phyloP scores from a whole-genome alignment of 768 basidiomycete genomes.

The Plicaturopsis crispa region DNA sequence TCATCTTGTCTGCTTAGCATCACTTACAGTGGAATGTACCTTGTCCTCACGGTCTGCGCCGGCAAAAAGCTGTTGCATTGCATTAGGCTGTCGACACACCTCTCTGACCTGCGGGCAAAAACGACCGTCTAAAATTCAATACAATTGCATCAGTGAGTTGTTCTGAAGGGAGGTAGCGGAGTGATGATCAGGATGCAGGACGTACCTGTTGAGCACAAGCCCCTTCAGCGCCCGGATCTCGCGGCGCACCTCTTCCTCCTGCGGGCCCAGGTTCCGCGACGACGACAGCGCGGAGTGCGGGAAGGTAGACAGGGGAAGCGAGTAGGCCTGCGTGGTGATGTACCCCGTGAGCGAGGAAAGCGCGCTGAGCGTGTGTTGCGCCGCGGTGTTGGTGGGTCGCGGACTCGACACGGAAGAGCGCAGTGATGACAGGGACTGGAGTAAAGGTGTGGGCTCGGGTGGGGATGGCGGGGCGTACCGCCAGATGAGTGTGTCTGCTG shows the following conservation, averaged over 20 bases:
- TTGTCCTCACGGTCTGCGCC: too few relatives aligned
- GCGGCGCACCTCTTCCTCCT: conserved; percentile 63
- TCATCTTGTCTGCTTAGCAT: too few relatives aligned
- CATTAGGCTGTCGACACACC: too few relatives aligned
- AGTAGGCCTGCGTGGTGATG: conserved; percentile 67
- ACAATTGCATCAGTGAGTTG: too few relatives aligned
- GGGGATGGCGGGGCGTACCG: conserved; percentile 24
- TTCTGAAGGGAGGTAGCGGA: too few relatives aligned
- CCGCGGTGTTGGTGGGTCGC: conserved; percentile 21
- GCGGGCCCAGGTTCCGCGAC: conserved; percentile 21
- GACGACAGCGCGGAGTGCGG: conserved; percentile 17
- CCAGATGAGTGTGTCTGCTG: conserved; percentile 31
- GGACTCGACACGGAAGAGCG: conserved; percentile 4
- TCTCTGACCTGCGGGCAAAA: too few relatives aligned
- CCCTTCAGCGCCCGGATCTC: conserved; percentile 78
- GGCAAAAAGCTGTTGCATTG: too few relatives aligned
- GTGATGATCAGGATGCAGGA: background rate
- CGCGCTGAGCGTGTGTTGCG: conserved; percentile 57
- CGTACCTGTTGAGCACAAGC: conserved; percentile 63
- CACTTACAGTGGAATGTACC: too few relatives aligned
- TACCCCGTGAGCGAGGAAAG: conserved; percentile 74
- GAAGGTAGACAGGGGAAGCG: conserved; percentile 29
- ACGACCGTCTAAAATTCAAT: too few relatives aligned
- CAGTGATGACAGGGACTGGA: conserved; percentile 9
- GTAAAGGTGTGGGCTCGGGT: conserved; percentile 20